phyloP scores from a whole-genome alignment of 2,329 filamentous ascomycete species.

The Fonsecaea multimorphosa region DNA sequence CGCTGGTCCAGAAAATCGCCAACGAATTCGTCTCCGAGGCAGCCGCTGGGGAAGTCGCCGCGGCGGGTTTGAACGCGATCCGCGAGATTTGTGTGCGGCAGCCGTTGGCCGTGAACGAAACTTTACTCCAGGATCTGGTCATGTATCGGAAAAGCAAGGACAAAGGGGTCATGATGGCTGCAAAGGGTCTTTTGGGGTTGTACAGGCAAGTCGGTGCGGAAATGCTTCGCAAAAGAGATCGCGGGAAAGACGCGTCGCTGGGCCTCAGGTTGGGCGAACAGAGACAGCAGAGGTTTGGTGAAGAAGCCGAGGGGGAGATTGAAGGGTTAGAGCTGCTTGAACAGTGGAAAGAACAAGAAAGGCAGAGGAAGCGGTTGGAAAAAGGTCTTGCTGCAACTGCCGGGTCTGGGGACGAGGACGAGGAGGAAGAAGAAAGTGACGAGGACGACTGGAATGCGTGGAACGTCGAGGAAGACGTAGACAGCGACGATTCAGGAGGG shows the following conservation, averaged over 20 bases:
- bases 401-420: conserved; percentile 65
- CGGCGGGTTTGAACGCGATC: conserved; percentile 91
- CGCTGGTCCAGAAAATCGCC: conserved; percentile 90
- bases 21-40: conserved; percentile 99
- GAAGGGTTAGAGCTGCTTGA: conserved; percentile 91
- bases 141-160: conserved; percentile 98
- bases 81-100: conserved; percentile 92
- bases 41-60: conserved; percentile 84
- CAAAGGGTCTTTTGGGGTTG: conserved; percentile 85
- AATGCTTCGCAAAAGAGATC: conserved; percentile 84
- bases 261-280: conserved; percentile 76
- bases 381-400: conserved; percentile 70
- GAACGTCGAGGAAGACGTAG: conserved; percentile 65
- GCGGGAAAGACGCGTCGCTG: conserved; percentile 89
- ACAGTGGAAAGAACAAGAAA: conserved; percentile 92
- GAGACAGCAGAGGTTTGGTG: conserved; percentile 79
- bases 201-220: conserved; percentile 92
- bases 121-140: conserved; percentile 91
- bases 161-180: conserved; percentile 99
- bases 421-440: conserved; percentile 66
- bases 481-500: conserved; percentile 76
- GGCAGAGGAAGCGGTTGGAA: conserved; percentile 72
- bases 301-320: conserved; percentile 79
- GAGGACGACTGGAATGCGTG: conserved; percentile 63
- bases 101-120: conserved; percentile 94